These are phyloP conservation scores for Rickenella mellea DNA, from an alignment of 768 basidiomycete species.

Conservation along the genomic window DNA sequence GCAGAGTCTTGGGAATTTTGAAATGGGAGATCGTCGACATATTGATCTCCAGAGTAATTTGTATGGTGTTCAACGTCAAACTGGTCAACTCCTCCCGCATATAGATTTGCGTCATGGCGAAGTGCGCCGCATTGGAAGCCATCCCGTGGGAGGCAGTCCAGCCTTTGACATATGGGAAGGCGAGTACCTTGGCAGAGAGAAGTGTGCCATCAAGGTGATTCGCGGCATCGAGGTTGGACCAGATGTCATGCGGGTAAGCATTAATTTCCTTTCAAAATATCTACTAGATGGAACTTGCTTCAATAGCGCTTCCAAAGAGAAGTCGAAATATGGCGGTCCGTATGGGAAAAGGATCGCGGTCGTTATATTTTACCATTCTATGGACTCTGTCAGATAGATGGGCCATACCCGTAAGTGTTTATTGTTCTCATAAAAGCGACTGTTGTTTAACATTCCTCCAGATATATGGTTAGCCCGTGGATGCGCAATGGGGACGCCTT, in stretches of 20 bases:
- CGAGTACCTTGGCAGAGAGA: conserved; percentile 40
- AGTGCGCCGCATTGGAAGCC: conserved; percentile 36
- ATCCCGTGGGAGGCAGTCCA: conserved; percentile 41
- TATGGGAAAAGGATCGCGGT: conserved; percentile 45
- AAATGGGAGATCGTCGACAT: conserved; percentile 12
- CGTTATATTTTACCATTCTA: conserved; percentile 47
- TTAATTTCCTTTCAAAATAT: neutral
- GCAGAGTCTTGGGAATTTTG: conserved; percentile 13
- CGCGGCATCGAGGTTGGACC: conserved; percentile 42
- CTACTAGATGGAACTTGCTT: conserved; percentile 1
- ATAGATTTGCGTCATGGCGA: conserved; percentile 43
- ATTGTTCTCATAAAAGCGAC: neutral
- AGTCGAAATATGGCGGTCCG: conserved; percentile 42
- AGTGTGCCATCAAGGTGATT: conserved; percentile 48
- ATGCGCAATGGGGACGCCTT: conserved; percentile 7
- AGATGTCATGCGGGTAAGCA: conserved; percentile 30
- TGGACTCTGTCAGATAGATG: conserved; percentile 46
- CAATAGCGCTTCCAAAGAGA: conserved; percentile 42
- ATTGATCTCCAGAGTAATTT: conserved; percentile 38
- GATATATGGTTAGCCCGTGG: conserved; percentile 36
- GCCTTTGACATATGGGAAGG: conserved; percentile 52
- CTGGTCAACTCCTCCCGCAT: conserved; percentile 37
- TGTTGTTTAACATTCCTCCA: conserved; percentile 12
- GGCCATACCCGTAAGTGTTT: conserved; percentile 40
- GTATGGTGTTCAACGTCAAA: conserved; percentile 38